Base-by-base conservation (phyloP, 495 filamentous ascomycete species). In the Pseudevernia furfuracea region DNA sequence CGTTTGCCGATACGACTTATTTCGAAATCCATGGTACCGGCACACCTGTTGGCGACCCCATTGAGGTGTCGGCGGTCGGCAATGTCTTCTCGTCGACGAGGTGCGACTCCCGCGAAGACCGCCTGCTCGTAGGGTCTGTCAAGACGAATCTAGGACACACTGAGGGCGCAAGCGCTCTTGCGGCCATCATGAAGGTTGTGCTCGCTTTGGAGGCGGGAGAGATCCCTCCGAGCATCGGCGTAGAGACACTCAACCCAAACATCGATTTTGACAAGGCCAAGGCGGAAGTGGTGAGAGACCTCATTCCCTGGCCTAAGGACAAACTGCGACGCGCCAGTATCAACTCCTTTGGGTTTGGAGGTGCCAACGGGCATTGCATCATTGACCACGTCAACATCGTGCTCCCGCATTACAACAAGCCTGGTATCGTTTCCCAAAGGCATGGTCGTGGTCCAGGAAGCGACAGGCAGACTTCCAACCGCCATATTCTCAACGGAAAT, bases 321-420 rank as follows among this genome's bases (percentile, higher is more conserved):
- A 78, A 76, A 3, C 70, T 79, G 3, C 78, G 77, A n/a, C 75
- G 84, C 36, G 82, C 76, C 1, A 83, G 81, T 62, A 78, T 88
- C 19, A 86, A 86, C 68, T 82, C 80, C 3, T 87, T 87, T 53
- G 83, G 83, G 0, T 85, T 82, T 63, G 84, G 84, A 36, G 84
- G 84, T 48, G 75, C 81, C 28, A 86, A 87, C 66, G 78, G 78
- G 10, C 80, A 84, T 59, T 79, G 72, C 28, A 82, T 85, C 39
- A 19, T 85, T 10, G 80, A 85, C 6, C 61, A 66, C n/a, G 48
- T 67, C 11, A 67, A 70, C n/a, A 28, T 11, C 23, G 23, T 56
- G 5, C 14, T 56, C 3, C 52, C 52, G 23, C 11, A 15, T 15
- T 56, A 56, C 32, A n/a, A n/a, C n/a, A n/a, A n/a, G n/a, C n/a